Base-by-base conservation (phyloP, 495 filamentous ascomycete genomes). In the Hypoxylon lenormandii region DNA sequence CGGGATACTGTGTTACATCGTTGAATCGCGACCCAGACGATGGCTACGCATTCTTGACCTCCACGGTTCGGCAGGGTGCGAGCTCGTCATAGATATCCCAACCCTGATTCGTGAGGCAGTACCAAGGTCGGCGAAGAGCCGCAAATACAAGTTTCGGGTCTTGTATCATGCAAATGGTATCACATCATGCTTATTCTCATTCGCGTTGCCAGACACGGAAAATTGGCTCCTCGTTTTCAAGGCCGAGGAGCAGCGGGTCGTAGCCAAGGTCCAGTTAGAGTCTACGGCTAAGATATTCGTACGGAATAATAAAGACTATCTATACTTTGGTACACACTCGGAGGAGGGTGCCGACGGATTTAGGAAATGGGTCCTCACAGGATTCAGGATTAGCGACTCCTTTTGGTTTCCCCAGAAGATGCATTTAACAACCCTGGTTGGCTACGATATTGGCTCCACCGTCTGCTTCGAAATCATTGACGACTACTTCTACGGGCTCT, bases 391-490 rank as follows among this genome's bases (percentile, higher is more conserved):
- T 37, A 21, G 52, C 5, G 70, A 61, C 13, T 30, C 43, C 16
- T 75, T 56, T 18, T 79, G 76, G 74, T 66, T 83, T 19, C 46
- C 68, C 10, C 61, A 66, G 18, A 77, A 79, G 18, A 70, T 89
- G 21, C 77, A 84, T 45, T 74, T 90, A 3, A 71, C 80, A 3
- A 79, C 84, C 5, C 79, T 90, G 61, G 83, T 85, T 10, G 89
- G 89, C 0, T 80, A 79, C 23, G 91, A 93, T 51, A 82, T 93
- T 38, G 87, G 87, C 6, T 85, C 85, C 43, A 89, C 85, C 0
- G 79, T 91, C 19, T 90, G 87, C 66, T 95, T 95, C 72, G 88
- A 91, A 61, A 86, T 93, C 37, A 80, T 89, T 64, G 79, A 88
- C 22, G 85, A 81, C n/a, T 82, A 87, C 69, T 87, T 95, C 26